Base-by-base conservation (phyloP, 106 monocot species). In the Acanthochlamys bracteata region DNA sequence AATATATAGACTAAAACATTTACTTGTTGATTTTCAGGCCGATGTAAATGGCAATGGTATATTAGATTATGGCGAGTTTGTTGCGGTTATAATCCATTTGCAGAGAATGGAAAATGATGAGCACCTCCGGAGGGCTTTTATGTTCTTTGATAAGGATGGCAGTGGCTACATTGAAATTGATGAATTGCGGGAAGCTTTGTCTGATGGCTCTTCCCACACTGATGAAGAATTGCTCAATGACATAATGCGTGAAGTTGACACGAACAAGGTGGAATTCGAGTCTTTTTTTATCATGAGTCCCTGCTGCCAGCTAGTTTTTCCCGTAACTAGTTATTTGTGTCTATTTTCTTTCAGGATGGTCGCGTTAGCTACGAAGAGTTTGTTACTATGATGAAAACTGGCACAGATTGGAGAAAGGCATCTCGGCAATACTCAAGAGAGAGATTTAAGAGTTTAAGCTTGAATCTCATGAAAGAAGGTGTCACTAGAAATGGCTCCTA, bases 341-440 rank as follows among this genome's bases (percentile, higher is more conserved):
- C 9, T 33, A 33, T 33, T 33, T 1, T 33, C 40, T 57, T 72
- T 15, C 73, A 88, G 88, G 88, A 89, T 57, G 88, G 88, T 11
- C 80, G 81, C n/a, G 76, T 89, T 45, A 89, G 88, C 66, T 84
- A 81, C 21, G 70, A 81, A 23, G 88, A 89, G 47, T 89, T 89
- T 41, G 65, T 81, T 19, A 63, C 60, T 13, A 89, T 89, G 88
- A 84, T 89, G 88, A 89, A 89, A 68, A 33, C 88, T 21, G 88
- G 88, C 42, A 80, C 83, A 0, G 88, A 89, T 66, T 89, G 88
- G 83, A 75, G 84, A 24, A 81, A 89, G 57, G 88, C 84, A 7
- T 89, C 84, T 52, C 80, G 88, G 7, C 84, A 88, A 41, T 84
- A 78, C 57, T 81, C 84, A 25, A 75, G 88, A 59, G 88, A 84